These are phyloP conservation scores for Arachis stenosperma DNA, from an alignment of 306 rosid genomes.

Conservation along the genomic window DNA sequence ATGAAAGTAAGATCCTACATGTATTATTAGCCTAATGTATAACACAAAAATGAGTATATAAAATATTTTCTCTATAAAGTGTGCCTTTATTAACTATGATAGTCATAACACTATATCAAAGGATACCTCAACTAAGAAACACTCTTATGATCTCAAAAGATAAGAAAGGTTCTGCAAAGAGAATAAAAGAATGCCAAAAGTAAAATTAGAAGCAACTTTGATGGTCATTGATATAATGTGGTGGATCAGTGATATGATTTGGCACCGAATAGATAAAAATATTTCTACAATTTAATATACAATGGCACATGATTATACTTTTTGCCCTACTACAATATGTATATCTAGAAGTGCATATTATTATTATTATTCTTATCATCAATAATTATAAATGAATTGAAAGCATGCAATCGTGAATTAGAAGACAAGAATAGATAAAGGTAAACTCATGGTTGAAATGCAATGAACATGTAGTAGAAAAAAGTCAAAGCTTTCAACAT, in stretches of 20 bases:
- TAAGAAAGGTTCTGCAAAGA: constrained; percentile 2
- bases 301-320: constrained; percentile 21
- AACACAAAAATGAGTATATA: neutral
- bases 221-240: constrained; percentile 6
- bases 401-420: constrained; percentile 32
- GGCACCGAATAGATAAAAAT: constrained; percentile 2
- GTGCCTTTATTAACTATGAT: neutral
- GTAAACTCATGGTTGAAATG: constrained; percentile 13
- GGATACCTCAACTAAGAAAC: constrained; percentile 8
- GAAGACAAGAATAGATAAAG: constrained; percentile 34
- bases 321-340: constrained; percentile 5
- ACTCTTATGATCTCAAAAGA: neutral
- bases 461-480: constrained; percentile 11
- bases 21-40: neutral
- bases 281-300: neutral
- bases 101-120: neutral
- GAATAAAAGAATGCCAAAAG: neutral
- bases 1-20: too few species aligned
- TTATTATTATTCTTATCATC: neutral
- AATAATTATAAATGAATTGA: neutral
- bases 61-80: neutral
- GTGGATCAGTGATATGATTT: constrained; percentile 7
- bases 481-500: constrained; percentile 18
- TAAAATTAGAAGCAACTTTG: constrained; percentile 4
- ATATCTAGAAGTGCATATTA: too few species aligned